Percentiles rank a stretch among this genome's conserved stretches.
Evolutionary conservation across 495 filamentous ascomycete genomes (phyloP).

Genomic region (Cladorrhinum samala): DNA sequence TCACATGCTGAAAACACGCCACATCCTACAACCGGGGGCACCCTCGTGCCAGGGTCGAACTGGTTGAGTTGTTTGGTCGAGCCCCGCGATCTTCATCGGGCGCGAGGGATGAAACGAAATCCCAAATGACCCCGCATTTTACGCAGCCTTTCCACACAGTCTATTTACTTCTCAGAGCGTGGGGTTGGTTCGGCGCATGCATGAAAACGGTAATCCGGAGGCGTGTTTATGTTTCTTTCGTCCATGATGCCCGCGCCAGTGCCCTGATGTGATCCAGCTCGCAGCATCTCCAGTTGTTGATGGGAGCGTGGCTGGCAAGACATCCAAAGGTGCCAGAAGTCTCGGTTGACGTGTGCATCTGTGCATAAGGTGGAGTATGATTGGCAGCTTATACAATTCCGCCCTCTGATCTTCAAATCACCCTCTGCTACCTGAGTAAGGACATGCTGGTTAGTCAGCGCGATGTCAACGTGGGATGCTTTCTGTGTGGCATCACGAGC

Average conservation of each 20-base stretch:
- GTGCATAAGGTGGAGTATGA: no score
- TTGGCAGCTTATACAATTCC: no score
- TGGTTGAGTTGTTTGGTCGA: no score
- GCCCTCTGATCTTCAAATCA: no score
- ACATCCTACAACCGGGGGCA: conserved; percentile 2
- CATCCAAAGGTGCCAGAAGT: no score
- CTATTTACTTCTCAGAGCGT: not conserved
- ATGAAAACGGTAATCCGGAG: not conserved
- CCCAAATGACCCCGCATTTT: conserved; percentile 12
- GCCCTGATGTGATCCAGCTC: not conserved
- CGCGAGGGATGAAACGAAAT: conserved; percentile 8
- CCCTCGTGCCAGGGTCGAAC: conserved; percentile 6
- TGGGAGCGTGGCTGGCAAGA: not conserved
- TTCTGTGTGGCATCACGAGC: not conserved
- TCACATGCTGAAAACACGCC: not conserved
- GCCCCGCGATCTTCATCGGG: conserved; percentile 4
- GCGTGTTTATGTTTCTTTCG: no score
- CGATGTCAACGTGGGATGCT: not conserved
- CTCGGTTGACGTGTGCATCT: no score
- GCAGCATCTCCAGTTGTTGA: not conserved
- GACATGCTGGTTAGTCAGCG: no score
- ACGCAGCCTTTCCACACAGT: no score
- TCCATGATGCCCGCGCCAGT: no score
- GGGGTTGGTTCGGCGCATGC: conserved; percentile 2
- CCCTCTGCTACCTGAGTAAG: no score